Evolutionary conservation across 768 basidiomycete genomes (phyloP), one percentile per base, ranked within the genome.

Genomic region (Pleurotus citrinopileatus): DNA sequence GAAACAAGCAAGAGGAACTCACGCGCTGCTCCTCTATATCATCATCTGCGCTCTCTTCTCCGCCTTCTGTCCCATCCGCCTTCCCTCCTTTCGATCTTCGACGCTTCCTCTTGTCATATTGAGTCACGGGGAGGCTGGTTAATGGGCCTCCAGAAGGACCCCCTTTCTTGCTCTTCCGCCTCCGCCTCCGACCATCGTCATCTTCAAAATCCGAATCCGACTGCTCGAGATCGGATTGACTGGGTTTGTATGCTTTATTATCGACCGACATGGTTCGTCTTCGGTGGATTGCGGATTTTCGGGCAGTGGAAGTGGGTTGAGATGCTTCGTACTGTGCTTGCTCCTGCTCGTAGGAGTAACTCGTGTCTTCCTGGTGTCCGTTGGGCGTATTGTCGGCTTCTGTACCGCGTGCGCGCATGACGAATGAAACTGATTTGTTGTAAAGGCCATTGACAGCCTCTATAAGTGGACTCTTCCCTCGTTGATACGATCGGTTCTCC

Each of bases 181-280:
- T 77, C 60, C 73, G 75, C 55, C 75, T 83, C 48, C 71, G 73
- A 26, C 76, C 81, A 22, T 79, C 80, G 27, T 78, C 75, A 45
- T 81, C 80, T 1, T 73, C 74, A 46, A 71, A 70, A 46, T 85
- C 83, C 28, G 83, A 86, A 5, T 84, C 83, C 6, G 80, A 78
- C 36, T 72, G 75, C 36, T 90, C 89, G 28, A 81, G 60, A 59
- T 88, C 87, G 6, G 84, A 87, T 53, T 67, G 65, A 1, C 82
- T 69, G 17, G 91, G 91, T 51, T 79, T 79, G 61, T 92, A 94
- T 0, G 91, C 91, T 65, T 87, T 89, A 70, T 92, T 91, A 66
- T 93, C 91, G 20, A 72, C 62, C 0, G 87, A 87, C 57, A 91
- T 89, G 27, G 85, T 81, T 60, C 77, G 78, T 22, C 83, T 80